Evolutionary conservation across 2,329 filamentous ascomycete species (phyloP).

Genomic region (Calonectria leucothoes): DNA sequence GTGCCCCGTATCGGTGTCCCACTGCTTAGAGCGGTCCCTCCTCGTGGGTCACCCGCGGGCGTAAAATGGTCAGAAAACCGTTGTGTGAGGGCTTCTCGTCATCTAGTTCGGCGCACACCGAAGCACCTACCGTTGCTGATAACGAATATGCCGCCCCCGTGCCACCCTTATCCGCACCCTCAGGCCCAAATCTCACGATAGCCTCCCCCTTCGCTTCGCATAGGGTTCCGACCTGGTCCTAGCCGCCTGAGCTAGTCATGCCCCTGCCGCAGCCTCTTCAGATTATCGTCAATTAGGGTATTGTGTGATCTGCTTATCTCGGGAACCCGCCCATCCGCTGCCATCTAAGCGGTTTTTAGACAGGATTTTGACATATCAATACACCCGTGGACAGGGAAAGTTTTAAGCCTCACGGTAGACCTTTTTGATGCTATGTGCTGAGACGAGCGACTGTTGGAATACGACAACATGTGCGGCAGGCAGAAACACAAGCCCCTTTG

Average conservation of each 20-base stretch:
- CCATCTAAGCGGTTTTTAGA: conserved; percentile 17
- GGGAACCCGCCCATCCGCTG: conserved; percentile 20
- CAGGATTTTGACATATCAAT: conserved; percentile 13
- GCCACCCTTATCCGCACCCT: not conserved
- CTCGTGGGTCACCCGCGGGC: conserved; percentile 17
- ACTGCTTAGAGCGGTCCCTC: conserved; percentile 12
- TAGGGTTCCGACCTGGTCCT: conserved; percentile 18
- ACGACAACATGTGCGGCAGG: not conserved
- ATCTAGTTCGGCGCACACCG: conserved; percentile 30
- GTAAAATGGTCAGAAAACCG: conserved; percentile 14
- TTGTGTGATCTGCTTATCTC: conserved; percentile 17
- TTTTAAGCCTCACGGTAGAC: conserved; percentile 3
- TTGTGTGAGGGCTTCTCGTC: conserved; percentile 22
- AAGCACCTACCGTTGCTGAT: conserved; percentile 26
- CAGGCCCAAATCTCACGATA: conserved; percentile 22
- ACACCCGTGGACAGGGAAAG: not conserved
- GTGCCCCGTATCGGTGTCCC: conserved; percentile 13
- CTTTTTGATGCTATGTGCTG: not conserved
- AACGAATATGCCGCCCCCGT: conserved; percentile 23
- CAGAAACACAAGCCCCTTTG: conserved; percentile 12
- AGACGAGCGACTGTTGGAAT: not conserved
- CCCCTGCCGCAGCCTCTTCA: conserved; percentile 18
- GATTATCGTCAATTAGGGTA: conserved; percentile 12
- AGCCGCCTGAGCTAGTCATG: conserved; percentile 13
- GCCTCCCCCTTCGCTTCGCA: conserved; percentile 19